Percentiles rank a stretch among this genome's conserved stretches.
These are phyloP conservation scores for Cutaneotrichosporon cavernicola DNA, from an alignment of 1,284 basidiomycete genomes.

Conservation along the genomic window DNA sequence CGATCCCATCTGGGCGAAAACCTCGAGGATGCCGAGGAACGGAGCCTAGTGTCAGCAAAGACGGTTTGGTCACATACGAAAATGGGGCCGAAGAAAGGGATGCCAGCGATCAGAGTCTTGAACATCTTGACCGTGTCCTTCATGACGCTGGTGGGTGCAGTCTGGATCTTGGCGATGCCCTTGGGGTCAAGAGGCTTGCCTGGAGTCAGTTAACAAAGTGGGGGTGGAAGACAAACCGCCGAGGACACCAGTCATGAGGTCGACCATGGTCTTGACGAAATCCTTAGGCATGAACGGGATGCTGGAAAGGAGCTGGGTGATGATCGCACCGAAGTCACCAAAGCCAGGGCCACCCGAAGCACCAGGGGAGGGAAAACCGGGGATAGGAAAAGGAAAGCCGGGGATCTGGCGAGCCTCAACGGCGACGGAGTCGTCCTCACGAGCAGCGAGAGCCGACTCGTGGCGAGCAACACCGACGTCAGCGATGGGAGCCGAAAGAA, in stretches of 20 bases:
- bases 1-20: background rate
- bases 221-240: background rate
- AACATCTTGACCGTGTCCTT: background rate
- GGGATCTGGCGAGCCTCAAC: background rate
- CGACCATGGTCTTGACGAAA: slow-evolving; percentile 1
- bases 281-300: background rate
- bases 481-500: background rate
- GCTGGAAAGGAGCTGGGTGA: background rate
- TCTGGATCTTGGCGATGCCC: background rate
- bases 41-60: background rate
- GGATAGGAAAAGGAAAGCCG: background rate
- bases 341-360: background rate
- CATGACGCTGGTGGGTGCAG: background rate
- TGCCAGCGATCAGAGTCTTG: background rate
- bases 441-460: background rate
- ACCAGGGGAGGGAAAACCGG: too few relatives aligned
- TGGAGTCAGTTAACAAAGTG: background rate
- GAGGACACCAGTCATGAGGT: background rate
- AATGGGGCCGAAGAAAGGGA: background rate
- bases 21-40: background rate
- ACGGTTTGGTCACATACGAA: background rate
- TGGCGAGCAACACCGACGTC: background rate
- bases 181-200: background rate
- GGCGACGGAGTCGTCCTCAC: background rate
- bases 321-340: background rate